A percentile compares a stretch with the other conserved stretches of the same genome.
Evolutionary conservation across 169 alveolate species (phyloP).

Genomic region (Plasmodium ovale): DNA sequence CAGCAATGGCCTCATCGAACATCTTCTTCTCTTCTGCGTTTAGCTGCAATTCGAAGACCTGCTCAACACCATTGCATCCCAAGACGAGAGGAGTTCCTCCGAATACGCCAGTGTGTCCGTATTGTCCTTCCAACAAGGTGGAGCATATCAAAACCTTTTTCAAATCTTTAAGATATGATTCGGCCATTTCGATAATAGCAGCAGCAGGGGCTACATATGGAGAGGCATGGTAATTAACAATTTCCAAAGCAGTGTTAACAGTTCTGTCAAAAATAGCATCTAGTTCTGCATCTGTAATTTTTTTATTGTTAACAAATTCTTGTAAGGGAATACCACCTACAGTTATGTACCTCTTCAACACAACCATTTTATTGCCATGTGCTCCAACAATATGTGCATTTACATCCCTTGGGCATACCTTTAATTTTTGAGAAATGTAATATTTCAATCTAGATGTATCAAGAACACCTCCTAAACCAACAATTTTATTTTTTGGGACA

Average conservation of each 20-base stretch:
- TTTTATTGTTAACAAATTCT: conserved; percentile 78
- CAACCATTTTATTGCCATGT: conserved; percentile 89
- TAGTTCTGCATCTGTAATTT: conserved; percentile 72
- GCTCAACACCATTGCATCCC: conserved; percentile 90
- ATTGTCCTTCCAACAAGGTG: conserved; percentile 89
- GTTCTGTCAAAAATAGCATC: conserved; percentile 81
- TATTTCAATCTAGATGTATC: conserved; percentile 89
- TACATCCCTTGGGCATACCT: conserved; percentile 87
- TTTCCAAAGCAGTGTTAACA: conserved; percentile 82
- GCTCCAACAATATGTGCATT: conserved; percentile 91
- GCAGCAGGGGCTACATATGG: conserved; percentile 87
- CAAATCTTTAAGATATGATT: conserved; percentile 83
- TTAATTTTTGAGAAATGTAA: conserved; percentile 84
- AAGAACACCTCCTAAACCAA: conserved; percentile 90
- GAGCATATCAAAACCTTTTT: conserved; percentile 89
- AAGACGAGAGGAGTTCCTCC: conserved; percentile 90
- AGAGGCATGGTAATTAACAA: conserved; percentile 83
- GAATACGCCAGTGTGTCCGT: conserved; percentile 86
- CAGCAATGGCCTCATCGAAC: conserved; percentile 79
- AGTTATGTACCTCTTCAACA: conserved; percentile 79
- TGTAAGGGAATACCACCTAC: conserved; percentile 83
- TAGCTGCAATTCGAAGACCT: conserved; percentile 84
- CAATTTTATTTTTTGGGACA: conserved; percentile 87
- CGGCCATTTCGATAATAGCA: conserved; percentile 83
- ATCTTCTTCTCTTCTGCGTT: conserved; percentile 80